Conservation (phyloP, 345 rosid genomes). For the Limnanthes douglasii region DNA sequence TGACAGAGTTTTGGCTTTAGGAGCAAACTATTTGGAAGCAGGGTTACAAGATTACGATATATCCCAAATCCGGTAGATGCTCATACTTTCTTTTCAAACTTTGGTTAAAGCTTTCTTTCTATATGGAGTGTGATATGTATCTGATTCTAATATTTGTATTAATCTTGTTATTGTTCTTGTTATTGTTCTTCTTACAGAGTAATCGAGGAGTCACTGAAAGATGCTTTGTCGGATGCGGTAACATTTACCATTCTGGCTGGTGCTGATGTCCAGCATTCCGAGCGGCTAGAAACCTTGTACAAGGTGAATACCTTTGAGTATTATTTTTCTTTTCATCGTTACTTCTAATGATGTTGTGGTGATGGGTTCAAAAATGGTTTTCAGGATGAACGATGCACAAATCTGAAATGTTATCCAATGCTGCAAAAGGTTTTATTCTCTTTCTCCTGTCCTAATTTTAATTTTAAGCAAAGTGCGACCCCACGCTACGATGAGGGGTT, state of each 20-base stretch:
- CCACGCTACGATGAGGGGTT: no score
- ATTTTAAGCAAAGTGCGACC: no score
- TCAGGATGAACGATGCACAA: conserved; percentile 97
- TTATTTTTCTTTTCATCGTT: neutral
- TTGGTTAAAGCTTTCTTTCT: no score
- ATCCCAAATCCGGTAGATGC: conserved; percentile 84
- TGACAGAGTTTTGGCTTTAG: conserved; percentile 93
- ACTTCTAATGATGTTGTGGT: conserved; percentile 4
- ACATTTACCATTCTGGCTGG: conserved; percentile 94
- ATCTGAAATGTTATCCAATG: conserved; percentile 85
- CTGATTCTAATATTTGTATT: no score
- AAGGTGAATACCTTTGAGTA: conserved; percentile 31
- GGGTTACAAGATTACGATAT: conserved; percentile 85
- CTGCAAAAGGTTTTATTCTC: conserved; percentile 64
- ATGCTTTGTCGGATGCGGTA: conserved; percentile 89
- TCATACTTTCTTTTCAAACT: no score
- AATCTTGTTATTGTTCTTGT: no score
- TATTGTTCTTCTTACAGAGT: no score
- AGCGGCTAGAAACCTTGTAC: conserved; percentile 79
- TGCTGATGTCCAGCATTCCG: conserved; percentile 93
- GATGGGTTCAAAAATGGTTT: conserved; percentile 11
- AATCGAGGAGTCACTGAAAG: conserved; percentile 88
- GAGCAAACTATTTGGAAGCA: conserved; percentile 91
- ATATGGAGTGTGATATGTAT: no score
- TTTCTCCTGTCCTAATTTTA: no score